Conservation (phyloP, 495 filamentous ascomycete species). For the Tuber brumale region DNA sequence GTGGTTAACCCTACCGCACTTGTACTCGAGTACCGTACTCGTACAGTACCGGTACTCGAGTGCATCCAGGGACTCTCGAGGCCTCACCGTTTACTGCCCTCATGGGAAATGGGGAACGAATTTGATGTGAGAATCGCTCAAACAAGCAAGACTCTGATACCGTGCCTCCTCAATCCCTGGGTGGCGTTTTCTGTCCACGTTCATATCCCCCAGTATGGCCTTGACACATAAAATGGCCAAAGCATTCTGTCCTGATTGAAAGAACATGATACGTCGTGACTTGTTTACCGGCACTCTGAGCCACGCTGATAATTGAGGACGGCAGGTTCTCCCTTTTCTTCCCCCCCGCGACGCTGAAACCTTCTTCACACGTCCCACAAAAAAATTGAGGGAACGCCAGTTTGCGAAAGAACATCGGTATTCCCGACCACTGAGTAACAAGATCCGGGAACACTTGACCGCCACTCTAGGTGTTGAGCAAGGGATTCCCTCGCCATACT, state of each 20-base stretch:
- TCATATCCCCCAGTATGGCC: neutral
- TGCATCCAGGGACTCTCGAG: neutral
- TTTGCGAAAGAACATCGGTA: constrained; percentile 15
- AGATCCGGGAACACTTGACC: neutral
- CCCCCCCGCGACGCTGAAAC: neutral
- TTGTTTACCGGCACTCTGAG: constrained; percentile 6
- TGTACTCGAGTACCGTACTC: neutral
- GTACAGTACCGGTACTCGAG: neutral
- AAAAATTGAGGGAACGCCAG: constrained; percentile 8
- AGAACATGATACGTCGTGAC: constrained; percentile 8
- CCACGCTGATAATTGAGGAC: constrained; percentile 5
- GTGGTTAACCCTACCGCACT: too few relatives aligned
- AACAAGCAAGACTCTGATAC: neutral
- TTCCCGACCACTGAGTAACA: constrained; percentile 2
- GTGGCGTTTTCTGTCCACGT: neutral
- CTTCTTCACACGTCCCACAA: constrained; percentile 1
- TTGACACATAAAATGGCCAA: constrained; percentile 20
- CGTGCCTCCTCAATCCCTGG: neutral
- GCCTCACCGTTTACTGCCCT: neutral
- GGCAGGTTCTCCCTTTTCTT: neutral
- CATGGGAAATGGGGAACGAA: neutral
- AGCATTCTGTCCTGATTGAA: constrained; percentile 10
- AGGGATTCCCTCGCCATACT: neutral
- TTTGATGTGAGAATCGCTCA: neutral
- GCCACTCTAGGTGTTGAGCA: neutral